Conservation (phyloP, 352 stramenopile genomes). For the Phytophthora constricta region DNA sequence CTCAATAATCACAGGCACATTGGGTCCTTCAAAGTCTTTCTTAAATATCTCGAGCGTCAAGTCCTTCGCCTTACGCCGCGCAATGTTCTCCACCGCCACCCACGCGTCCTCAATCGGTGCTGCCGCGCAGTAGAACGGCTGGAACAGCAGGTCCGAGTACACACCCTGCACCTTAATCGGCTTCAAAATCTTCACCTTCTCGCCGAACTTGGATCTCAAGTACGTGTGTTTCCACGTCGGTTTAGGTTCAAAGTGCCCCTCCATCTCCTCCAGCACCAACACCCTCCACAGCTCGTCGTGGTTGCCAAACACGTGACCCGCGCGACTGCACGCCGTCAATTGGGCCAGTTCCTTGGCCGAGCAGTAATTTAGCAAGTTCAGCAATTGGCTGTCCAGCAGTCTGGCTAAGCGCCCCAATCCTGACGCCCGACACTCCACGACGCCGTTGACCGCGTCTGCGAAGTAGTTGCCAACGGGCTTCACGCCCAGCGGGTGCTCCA, state of each 20-base stretch:
- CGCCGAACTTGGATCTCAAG: constrained; percentile 52
- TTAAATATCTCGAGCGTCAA: constrained; percentile 72
- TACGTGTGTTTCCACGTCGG: constrained; percentile 81
- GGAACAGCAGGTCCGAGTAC: constrained; percentile 90
- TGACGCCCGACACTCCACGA: constrained; percentile 60
- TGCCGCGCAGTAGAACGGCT: constrained; percentile 82
- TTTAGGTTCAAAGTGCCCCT: constrained; percentile 58
- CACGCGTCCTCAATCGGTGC: constrained; percentile 69
- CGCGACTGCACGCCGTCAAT: constrained; percentile 58
- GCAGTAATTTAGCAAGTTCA: constrained; percentile 70
- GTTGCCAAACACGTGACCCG: constrained; percentile 71
- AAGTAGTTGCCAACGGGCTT: constrained; percentile 87
- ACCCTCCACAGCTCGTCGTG: constrained; percentile 88
- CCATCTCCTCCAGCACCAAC: constrained; percentile 78
- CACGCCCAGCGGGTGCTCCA: constrained; percentile 80
- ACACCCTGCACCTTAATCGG: constrained; percentile 68
- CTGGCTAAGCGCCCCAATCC: constrained; percentile 62
- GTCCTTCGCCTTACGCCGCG: constrained; percentile 55
- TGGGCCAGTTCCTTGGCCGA: constrained; percentile 53
- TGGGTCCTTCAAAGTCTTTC: constrained; percentile 70
- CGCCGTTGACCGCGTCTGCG: constrained; percentile 64
- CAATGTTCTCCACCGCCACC: constrained; percentile 77
- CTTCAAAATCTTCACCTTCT: constrained; percentile 16
- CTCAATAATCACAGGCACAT: constrained; percentile 83
- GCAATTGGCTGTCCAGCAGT: constrained; percentile 69